These are phyloP conservation scores for Mucor indicus DNA, from an alignment of 371 early-diverging fungal genomes.

Conservation along the genomic window DNA sequence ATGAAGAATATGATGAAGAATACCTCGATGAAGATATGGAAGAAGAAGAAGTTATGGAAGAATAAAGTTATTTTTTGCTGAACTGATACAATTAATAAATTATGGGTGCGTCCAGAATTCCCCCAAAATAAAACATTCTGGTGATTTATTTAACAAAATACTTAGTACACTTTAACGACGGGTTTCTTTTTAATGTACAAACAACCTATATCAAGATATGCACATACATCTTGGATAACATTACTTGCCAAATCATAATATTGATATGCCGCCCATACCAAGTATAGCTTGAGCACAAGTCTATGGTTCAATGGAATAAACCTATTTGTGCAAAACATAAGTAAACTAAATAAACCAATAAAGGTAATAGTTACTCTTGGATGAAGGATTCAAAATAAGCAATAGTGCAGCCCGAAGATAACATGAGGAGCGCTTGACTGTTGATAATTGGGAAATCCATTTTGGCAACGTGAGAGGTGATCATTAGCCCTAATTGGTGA, in stretches of 20 bases:
- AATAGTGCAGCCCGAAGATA: slow-evolving; percentile 64
- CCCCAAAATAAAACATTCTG: too few species aligned
- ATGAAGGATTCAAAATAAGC: slow-evolving; percentile 50
- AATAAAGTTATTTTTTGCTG: too few species aligned
- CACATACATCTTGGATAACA: slow-evolving; percentile 82
- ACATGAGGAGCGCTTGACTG: slow-evolving; percentile 46
- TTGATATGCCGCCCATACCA: slow-evolving; percentile 22
- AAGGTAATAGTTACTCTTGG: slow-evolving; percentile 51
- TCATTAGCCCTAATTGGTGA: slow-evolving; percentile 81
- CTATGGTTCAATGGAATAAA: slow-evolving; percentile 22
- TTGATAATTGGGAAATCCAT: slow-evolving; percentile 75
- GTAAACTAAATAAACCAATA: too few species aligned
- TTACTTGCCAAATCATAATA: slow-evolving; percentile 69
- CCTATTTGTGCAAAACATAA: too few species aligned
- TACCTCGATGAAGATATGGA: slow-evolving; percentile 10
- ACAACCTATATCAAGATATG: slow-evolving; percentile 81
- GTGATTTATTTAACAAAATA: too few species aligned
- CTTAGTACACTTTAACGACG: slow-evolving; percentile 15
- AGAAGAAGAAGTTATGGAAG: slow-evolving; percentile 44
- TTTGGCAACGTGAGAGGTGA: slow-evolving; percentile 84
- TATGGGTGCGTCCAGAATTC: too few species aligned
- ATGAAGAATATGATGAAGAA: slow-evolving; percentile 55
- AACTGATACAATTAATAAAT: too few species aligned
- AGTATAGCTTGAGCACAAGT: slow-evolving; percentile 16
- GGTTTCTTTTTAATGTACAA: slow-evolving; percentile 72